phyloP scores from a whole-genome alignment of 352 stramenopile genomes.

The Globisporangium polare region DNA sequence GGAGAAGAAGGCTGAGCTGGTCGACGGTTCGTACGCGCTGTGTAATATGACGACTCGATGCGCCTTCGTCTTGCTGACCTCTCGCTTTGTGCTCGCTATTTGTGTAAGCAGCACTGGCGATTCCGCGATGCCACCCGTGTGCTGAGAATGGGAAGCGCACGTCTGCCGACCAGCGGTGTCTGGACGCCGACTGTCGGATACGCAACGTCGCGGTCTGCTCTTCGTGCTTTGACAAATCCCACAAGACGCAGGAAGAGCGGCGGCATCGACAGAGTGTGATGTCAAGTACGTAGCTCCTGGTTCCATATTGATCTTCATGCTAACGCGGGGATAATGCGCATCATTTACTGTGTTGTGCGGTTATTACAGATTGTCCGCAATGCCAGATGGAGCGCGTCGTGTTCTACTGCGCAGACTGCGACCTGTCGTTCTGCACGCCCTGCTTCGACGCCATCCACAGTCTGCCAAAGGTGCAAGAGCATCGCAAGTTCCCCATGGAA shows the following conservation, averaged over 20 bases:
- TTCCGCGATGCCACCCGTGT: conserved; percentile 11
- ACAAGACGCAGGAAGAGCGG: conserved; percentile 8
- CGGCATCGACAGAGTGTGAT: conserved; percentile 20
- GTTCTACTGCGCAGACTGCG: conserved; percentile 57
- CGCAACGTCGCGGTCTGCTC: conserved; percentile 13
- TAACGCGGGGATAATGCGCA: neutral
- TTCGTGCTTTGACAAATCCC: conserved; percentile 12
- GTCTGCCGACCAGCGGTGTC: conserved; percentile 13
- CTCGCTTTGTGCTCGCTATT: neutral
- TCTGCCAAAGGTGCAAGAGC: conserved; percentile 23
- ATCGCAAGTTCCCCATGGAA: conserved; percentile 42
- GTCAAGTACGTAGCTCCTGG: conserved; percentile 24
- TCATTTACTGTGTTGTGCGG: neutral
- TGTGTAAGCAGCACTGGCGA: conserved; percentile 1
- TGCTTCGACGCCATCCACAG: conserved; percentile 54
- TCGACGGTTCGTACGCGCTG: neutral
- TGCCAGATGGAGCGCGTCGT: conserved; percentile 41
- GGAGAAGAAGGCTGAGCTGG: conserved; percentile 7
- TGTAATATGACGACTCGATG: neutral
- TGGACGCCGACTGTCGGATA: conserved; percentile 10
- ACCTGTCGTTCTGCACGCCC: conserved; percentile 56
- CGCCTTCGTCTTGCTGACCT: neutral
- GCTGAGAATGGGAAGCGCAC: neutral
- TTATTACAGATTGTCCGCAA: conserved; percentile 50
- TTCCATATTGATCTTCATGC: neutral